Percentiles rank a stretch among this genome's conserved stretches.
These are phyloP conservation scores for Pistacia atlantica DNA, from an alignment of 345 rosid species.

Conservation along the genomic window DNA sequence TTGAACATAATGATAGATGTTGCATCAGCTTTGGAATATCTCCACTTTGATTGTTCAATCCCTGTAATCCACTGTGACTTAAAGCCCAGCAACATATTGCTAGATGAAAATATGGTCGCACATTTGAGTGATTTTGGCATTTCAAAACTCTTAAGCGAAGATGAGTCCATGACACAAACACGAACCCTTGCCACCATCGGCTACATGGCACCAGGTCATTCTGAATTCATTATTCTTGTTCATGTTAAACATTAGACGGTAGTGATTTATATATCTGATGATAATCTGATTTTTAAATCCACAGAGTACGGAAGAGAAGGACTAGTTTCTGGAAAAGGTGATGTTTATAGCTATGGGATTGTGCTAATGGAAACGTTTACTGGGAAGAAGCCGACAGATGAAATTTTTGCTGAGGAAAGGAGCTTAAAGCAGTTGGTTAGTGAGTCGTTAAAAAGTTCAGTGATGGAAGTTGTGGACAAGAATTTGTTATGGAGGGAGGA, in stretches of 20 bases:
- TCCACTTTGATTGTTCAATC: background rate
- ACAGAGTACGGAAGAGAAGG: constrained; percentile 11
- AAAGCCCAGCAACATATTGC: constrained; percentile 3
- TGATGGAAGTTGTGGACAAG: background rate
- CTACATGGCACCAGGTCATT: constrained; percentile 18
- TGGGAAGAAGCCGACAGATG: constrained; percentile 16
- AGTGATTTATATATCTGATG: background rate
- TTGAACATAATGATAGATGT: constrained; percentile 5
- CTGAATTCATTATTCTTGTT: background rate
- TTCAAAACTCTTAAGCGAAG: constrained; percentile 3
- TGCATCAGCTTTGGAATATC: constrained; percentile 10
- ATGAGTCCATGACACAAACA: background rate
- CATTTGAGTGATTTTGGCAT: constrained; percentile 16
- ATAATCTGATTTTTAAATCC: background rate
- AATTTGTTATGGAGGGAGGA: background rate
- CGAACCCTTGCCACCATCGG: constrained; percentile 9
- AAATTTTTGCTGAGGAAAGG: constrained; percentile 1
- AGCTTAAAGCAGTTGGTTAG: constrained; percentile 20
- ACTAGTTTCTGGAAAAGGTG: background rate
- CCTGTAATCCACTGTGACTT: constrained; percentile 7
- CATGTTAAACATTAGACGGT: too few species aligned
- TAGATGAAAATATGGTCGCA: constrained; percentile 6
- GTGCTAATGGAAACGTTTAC: constrained; percentile 14
- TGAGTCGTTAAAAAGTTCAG: background rate
- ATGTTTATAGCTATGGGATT: constrained; percentile 17